Base-by-base conservation (phyloP, 2,329 filamentous ascomycete species). In the Lithohypha guttulata region DNA sequence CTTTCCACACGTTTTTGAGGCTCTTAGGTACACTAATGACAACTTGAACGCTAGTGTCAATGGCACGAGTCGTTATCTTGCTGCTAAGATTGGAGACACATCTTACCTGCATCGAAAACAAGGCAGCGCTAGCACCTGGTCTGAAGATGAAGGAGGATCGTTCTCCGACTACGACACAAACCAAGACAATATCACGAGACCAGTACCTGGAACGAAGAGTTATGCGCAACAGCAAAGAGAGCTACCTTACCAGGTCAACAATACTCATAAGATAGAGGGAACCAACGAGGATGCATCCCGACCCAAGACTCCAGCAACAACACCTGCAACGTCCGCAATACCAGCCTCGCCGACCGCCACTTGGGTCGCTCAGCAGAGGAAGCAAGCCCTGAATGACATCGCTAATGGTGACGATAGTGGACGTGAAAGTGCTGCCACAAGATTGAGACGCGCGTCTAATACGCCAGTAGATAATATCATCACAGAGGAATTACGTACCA, bases 1-100 rank as follows among this genome's bases (percentile, higher is more conserved):
- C 2, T 95, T 95, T 54, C 83, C 79, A 11, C 84, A 93, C 56
- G 85, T 98, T 2, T 87, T 94, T 47, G 81, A 93, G 51, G 87
- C 91, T 0, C 66, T 98, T 7, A 77, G 93, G 43, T 79, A 71
- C 51, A 84, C 72, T 48, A 58, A 66, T 6, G 37, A 42, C 9
- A 40, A 44, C 11, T 27, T 34, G 10, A 46, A 38, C 6, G 36
- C 35, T 14, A 39, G 41, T 25, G 15, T 14, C 3, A 49, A 48
- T 34, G 47, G 48, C 7, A 28, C 44, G n/a, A 41, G 40, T 4
- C 44, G 46, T 18, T 43, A 39, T 17, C 39, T 52, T 9, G 42
- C 48, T 8, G 32, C 48, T 4, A 43, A 47, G n/a, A 42, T 48
- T 10, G 35, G 36, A 7, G 45, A 51, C 20, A 49, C 46, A 4